A percentile compares a stretch with the other conserved stretches of the same genome.
Conservation (phyloP, 2,329 filamentous ascomycete genomes). For the Zymoseptoria passerinii region DNA sequence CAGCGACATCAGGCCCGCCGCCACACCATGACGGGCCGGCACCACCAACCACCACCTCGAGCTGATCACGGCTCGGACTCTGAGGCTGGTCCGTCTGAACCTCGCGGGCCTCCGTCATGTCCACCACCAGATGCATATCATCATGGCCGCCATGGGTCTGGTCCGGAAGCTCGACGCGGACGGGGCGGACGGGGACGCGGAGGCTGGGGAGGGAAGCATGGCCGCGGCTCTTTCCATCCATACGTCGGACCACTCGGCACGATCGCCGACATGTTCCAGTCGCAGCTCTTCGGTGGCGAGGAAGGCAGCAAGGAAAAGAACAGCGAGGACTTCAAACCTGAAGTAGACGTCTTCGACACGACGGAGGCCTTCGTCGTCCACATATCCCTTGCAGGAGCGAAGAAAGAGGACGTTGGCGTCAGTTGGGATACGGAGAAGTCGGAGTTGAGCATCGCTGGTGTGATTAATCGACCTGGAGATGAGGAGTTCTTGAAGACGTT, state of each 20-base stretch:
- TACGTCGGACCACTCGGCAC: slow-evolving; percentile 19
- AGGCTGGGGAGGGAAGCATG: slow-evolving; percentile 20
- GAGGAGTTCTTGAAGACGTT: slow-evolving; percentile 62
- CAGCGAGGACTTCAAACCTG: slow-evolving; percentile 49
- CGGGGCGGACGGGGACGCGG: slow-evolving; percentile 25
- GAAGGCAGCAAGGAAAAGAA: slow-evolving; percentile 34
- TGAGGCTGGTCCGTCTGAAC: slow-evolving; percentile 18
- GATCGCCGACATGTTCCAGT: slow-evolving; percentile 29
- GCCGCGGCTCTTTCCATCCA: slow-evolving; percentile 14
- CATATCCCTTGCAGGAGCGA: slow-evolving; percentile 64
- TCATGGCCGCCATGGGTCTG: slow-evolving; percentile 9
- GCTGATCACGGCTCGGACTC: slow-evolving; percentile 11
- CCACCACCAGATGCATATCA: slow-evolving; percentile 12
- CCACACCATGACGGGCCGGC: slow-evolving; percentile 15
- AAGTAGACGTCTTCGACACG: slow-evolving; percentile 69
- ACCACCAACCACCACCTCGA: slow-evolving; percentile 13
- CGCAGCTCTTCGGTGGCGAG: slow-evolving; percentile 31
- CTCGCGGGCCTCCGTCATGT: slow-evolving; percentile 17
- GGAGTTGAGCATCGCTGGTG: slow-evolving; percentile 59
- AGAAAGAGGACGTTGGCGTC: slow-evolving; percentile 69
- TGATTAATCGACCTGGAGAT: slow-evolving; percentile 62
- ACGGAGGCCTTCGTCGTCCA: slow-evolving; percentile 59
- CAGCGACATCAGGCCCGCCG: slow-evolving; percentile 3
- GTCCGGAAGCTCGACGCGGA: slow-evolving; percentile 24
- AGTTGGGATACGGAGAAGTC: slow-evolving; percentile 65